Base-by-base conservation (phyloP, 208 protist species). In the Trypanosoma theileri region DNA sequence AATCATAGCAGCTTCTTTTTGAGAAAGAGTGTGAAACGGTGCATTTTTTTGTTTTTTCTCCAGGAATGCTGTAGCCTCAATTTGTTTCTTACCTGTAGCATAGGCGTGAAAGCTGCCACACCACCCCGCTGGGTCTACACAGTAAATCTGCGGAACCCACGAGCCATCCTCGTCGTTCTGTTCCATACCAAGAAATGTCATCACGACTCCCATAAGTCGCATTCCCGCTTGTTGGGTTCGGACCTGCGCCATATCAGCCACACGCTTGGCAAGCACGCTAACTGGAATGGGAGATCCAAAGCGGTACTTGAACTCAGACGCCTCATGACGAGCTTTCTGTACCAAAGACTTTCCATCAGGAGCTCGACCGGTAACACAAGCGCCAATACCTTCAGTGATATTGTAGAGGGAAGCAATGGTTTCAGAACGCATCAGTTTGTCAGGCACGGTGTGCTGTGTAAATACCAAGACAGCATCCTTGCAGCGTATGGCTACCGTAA, bases 371-470 rank as follows among this genome's bases (percentile, higher is more conserved):
- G 98, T 99, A 74, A 98, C 92, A 62, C 98, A 97, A 53, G 84
- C 94, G 55, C 98, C 98, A 65, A 99, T 97, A 42, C 76, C 86
- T 6, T 88, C 79, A 21, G 94, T 98, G 24, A 99, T 76, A 40
- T 86, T 84, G 73, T 97, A 99, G 35, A 99, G 86, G 50, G 97
- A 89, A 1, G 98, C 98, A 46, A 99, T 86, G 4, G 98, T 96
- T 54, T 85, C 84, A 31, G 97, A 85, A 22, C 97, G 96, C 69
- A 99, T 89, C n/a, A 99, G 83, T 64, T 95, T 98, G 61, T 99
- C 98, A 24, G 96, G 97, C 40, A 99, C 94, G 75, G 98, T 99
- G 79, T 98, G 98, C 80, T 99, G 97, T 24, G 97, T 98, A 42
- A 98, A 92, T 8, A 99, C 90, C 48, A 98, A 79, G 8, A 85